phyloP scores from a whole-genome alignment of 495 filamentous ascomycete genomes.

The Neurospora sp. region DNA sequence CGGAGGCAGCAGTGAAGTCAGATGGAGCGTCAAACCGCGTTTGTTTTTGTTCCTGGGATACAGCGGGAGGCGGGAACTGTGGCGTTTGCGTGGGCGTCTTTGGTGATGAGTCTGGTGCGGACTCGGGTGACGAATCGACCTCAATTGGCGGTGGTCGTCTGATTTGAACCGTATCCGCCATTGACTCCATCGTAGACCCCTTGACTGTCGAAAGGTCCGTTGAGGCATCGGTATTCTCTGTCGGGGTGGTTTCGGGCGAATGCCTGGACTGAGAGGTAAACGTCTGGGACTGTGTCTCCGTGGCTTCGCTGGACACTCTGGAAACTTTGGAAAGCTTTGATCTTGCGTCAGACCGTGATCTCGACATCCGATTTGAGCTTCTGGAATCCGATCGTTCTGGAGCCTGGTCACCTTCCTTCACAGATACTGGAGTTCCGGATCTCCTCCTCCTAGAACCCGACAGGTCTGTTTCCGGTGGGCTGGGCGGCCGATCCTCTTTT shows the following conservation, averaged over 20 bases:
- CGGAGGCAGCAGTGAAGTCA: conserved; percentile 30
- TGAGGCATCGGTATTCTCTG: background rate
- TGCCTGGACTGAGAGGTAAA: background rate
- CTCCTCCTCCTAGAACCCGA: conserved; percentile 32
- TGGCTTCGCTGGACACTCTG: conserved; percentile 36
- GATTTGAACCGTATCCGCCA: background rate
- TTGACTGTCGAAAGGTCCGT: background rate
- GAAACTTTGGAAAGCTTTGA: conserved; percentile 37
- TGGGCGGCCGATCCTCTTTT: conserved; percentile 39
- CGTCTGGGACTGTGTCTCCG: conserved; percentile 9
- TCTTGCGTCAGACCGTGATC: conserved; percentile 34
- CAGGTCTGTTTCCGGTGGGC: conserved; percentile 46
- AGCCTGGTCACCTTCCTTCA: conserved; percentile 21
- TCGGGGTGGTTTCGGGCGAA: background rate
- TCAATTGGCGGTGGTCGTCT: conserved; percentile 20
- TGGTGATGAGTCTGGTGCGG: conserved; percentile 45
- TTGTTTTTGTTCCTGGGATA: conserved; percentile 26
- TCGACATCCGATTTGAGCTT: conserved; percentile 28
- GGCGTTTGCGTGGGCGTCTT: conserved; percentile 45
- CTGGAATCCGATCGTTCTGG: conserved; percentile 27
- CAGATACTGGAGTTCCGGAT: conserved; percentile 23
- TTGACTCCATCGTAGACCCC: conserved; percentile 15
- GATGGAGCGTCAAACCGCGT: conserved; percentile 17
- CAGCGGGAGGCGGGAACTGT: conserved; percentile 34
- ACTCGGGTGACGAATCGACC: conserved; percentile 34